These are phyloP conservation scores for Phytophthora macrochlamydospora DNA, from an alignment of 352 stramenopile genomes.

Conservation along the genomic window DNA sequence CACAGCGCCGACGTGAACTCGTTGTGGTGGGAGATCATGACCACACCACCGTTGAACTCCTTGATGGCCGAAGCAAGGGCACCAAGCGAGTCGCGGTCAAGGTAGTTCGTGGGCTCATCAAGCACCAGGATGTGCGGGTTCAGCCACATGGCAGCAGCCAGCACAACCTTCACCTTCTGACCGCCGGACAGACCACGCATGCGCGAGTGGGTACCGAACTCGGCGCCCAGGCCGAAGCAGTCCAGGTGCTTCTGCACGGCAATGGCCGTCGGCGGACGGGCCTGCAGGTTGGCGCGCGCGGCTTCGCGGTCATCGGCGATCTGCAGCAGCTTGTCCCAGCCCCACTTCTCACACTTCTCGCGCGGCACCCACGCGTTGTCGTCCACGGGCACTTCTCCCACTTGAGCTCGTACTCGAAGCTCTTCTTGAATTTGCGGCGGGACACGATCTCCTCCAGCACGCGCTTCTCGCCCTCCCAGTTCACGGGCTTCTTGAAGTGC, in stretches of 20 bases:
- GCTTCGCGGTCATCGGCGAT: constrained; percentile 96
- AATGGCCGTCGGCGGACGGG: constrained; percentile 93
- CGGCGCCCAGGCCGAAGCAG: constrained; percentile 95
- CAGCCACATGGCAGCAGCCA: constrained; percentile 96
- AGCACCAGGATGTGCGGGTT: constrained; percentile 96
- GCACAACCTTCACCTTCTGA: constrained; percentile 99
- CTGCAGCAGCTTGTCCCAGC: constrained; percentile 97
- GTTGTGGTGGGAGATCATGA: constrained; percentile 98
- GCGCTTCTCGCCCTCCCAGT: constrained; percentile 93
- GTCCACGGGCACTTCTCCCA: constrained; percentile 94
- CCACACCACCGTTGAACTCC: constrained; percentile 96
- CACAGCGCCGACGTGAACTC: constrained; percentile 96
- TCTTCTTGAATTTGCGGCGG: constrained; percentile 94
- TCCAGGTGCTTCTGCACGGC: constrained; percentile 97
- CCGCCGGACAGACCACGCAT: constrained; percentile 98
- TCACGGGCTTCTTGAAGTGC: constrained; percentile 93
- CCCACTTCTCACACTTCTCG: constrained; percentile 96
- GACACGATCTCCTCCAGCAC: constrained; percentile 91
- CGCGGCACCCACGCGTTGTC: constrained; percentile 96
- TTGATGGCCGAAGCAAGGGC: constrained; percentile 96
- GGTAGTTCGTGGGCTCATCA: constrained; percentile 96
- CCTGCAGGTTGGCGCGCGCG: constrained; percentile 92
- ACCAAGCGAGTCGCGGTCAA: constrained; percentile 96
- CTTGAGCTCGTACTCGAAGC: constrained; percentile 98
- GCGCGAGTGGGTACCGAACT: constrained; percentile 98